Evolutionary conservation across 108 stramenopile genomes (phyloP), one percentile per base, ranked within the genome.

Genomic region (Skeletonema marinoi): DNA sequence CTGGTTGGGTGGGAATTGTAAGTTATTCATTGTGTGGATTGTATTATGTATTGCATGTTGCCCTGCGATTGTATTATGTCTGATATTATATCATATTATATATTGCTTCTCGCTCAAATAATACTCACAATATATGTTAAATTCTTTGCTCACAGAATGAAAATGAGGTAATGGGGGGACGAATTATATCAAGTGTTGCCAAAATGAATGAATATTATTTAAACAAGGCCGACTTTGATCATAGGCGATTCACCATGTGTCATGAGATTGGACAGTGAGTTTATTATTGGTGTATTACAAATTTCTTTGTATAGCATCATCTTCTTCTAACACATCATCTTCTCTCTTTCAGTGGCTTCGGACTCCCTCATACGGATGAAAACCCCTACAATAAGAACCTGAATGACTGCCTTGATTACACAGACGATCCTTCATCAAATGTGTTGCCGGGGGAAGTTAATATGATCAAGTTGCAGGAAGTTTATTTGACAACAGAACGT

Each of bases 201-300:
- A 87, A 89, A 41, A 93, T 93, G 92, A 93, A 93, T 68, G 92
- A 93, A 42, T 88, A 82, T 69, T 91, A 93, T 73, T 76, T 93
- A 19, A 66, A 54, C 6, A 87, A 86, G 61, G 86, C 90, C 29
- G 68, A 83, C 9, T 71, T 68, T 39, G 80, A 72, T 39, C 85
- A 91, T 41, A 70, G 86, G 6, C 82, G 72, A 46, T 91, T 85
- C 46, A 87, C 87, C 33, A 89, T 85, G 84, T 79, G 78, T 60
- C 83, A 84, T 41, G 83, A 79, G 60, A 46, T 85, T 51, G 88
- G 88, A 11, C 70, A 71, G 39, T 41, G 39, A 41, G 39, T 41
- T 41, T 41, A 1, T 0, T 41, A 1, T 11, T 11, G 11, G 39
- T n/a, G n/a, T n/a, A n/a, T n/a, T n/a, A n/a, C n/a, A n/a, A n/a